Percentiles rank a stretch among this genome's conserved stretches.
These are phyloP conservation scores for Fusarium sp. DNA, from an alignment of 2,329 filamentous ascomycete genomes.

Conservation along the genomic window DNA sequence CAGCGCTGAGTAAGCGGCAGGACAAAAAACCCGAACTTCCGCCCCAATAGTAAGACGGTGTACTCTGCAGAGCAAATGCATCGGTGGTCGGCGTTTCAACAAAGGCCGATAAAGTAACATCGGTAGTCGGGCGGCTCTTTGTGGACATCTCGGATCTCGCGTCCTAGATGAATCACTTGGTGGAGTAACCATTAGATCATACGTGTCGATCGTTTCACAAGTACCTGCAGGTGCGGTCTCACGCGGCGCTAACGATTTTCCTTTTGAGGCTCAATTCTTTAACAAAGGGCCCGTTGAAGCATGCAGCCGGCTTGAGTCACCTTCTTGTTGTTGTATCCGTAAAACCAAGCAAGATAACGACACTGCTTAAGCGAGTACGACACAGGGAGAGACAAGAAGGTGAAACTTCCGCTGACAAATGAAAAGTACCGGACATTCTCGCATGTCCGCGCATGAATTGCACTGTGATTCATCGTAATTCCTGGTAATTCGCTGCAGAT, in stretches of 20 bases:
- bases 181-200: constrained; percentile 7
- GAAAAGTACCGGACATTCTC: neutral
- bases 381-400: neutral
- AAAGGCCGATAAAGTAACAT: neutral
- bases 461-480: neutral
- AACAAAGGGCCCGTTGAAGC: neutral
- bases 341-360: neutral
- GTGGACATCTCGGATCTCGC: constrained; percentile 7
- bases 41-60: neutral
- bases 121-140: constrained; percentile 28
- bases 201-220: constrained; percentile 17
- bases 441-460: constrained; percentile 5
- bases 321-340: too few species aligned
- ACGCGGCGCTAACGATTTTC: neutral
- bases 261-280: neutral
- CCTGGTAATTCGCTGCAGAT: neutral
- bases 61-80: neutral
- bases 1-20: neutral
- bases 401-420: neutral
- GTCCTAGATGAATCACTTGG: constrained; percentile 1
- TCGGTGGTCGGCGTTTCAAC: neutral
- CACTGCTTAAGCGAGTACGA: neutral
- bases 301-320: neutral
- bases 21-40: neutral
- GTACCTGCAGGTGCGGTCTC: neutral